Evolutionary conservation across 2,329 filamentous ascomycete species (phyloP).

Genomic region (Ceratocystis diversiconidia): DNA sequence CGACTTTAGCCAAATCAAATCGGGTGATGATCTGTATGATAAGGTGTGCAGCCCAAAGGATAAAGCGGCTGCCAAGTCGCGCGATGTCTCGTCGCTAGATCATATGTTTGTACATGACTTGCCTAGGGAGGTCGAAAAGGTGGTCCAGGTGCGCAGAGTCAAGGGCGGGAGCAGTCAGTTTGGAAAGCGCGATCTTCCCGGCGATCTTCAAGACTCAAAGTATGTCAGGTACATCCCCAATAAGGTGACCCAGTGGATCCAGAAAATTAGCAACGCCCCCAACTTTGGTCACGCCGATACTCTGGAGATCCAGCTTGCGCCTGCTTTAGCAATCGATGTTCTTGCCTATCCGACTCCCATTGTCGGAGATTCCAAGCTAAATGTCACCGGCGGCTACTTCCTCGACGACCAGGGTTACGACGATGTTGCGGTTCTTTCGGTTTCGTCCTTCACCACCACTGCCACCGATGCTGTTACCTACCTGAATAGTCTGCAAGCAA

Average conservation of each 20-base stretch:
- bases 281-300: neutral
- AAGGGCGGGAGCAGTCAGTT: conserved; percentile 8
- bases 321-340: neutral
- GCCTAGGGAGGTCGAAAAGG: conserved; percentile 19
- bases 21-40: conserved; percentile 27
- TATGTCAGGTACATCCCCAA: conserved; percentile 4
- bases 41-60: conserved; percentile 24
- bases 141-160: conserved; percentile 1
- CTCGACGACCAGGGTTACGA: conserved; percentile 26
- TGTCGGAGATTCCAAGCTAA: conserved; percentile 23
- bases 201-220: conserved; percentile 1
- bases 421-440: conserved; percentile 25
- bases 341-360: conserved; percentile 24
- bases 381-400: conserved; percentile 26
- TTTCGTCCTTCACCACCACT: conserved; percentile 22
- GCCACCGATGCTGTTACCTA: conserved; percentile 21
- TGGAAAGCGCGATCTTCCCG: conserved; percentile 1
- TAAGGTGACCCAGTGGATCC: neutral
- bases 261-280: neutral
- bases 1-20: conserved; percentile 24
- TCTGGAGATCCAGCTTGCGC: neutral
- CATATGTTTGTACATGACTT: conserved; percentile 22
- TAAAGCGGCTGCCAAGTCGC: conserved; percentile 19
- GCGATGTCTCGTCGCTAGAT: conserved; percentile 18
- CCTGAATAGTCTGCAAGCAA: conserved; percentile 24